A percentile compares a stretch with the other conserved stretches of the same genome.
phyloP scores from a whole-genome alignment of 2,329 filamentous ascomycete genomes.

The Seiridium unicorne region DNA sequence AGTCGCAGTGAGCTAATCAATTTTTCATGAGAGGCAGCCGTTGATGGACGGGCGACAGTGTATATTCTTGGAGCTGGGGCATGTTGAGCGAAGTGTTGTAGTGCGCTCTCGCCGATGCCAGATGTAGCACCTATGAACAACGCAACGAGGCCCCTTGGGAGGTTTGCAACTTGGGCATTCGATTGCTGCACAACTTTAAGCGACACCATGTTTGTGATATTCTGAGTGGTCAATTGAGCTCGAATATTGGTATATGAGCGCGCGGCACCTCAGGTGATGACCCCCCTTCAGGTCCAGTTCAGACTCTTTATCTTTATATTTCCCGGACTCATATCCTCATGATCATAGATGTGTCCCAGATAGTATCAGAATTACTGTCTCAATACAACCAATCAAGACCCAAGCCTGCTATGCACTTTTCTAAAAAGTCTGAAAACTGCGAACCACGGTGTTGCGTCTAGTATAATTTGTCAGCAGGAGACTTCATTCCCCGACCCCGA shows the following conservation, averaged over 20 bases:
- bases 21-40: not conserved
- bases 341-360: too few relatives aligned
- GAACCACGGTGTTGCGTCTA: not conserved
- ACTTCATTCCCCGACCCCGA: too few relatives aligned
- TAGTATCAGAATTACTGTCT: not conserved
- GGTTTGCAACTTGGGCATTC: slow-evolving; percentile 24
- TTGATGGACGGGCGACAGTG: slow-evolving; percentile 37
- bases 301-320: too few relatives aligned
- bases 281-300: too few relatives aligned
- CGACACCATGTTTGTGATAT: not conserved
- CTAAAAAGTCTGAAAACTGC: not conserved
- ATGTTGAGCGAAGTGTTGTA: slow-evolving; percentile 35
- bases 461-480: not conserved
- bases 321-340: too few relatives aligned
- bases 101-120: slow-evolving; percentile 43
- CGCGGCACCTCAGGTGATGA: too few relatives aligned
- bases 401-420: not conserved
- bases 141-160: slow-evolving; percentile 19
- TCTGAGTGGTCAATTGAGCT: slow-evolving; percentile 9
- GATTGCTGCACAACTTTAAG: slow-evolving; percentile 18
- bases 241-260: too few relatives aligned
- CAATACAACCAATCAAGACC: not conserved
- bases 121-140: slow-evolving; percentile 39
- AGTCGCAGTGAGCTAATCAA: not conserved
- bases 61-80: slow-evolving; percentile 38